phyloP scores from a whole-genome alignment of 768 basidiomycete species.

The Clavaria fumosa region DNA sequence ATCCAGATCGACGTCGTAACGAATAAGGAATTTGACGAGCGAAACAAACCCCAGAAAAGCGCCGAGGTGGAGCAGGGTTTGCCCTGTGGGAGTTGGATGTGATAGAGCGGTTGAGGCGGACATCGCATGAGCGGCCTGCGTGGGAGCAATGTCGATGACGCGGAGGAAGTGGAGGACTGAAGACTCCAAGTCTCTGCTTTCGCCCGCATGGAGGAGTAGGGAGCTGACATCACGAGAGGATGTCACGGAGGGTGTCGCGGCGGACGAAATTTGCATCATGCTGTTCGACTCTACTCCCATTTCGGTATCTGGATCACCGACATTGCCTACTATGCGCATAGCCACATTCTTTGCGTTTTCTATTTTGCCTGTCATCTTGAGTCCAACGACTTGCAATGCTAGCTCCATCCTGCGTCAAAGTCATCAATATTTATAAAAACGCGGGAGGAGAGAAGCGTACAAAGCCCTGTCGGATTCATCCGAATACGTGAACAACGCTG shows the following conservation, averaged over 20 bases:
- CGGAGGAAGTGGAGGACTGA: slow-evolving; percentile 71
- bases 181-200: slow-evolving; percentile 52
- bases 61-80: slow-evolving; percentile 83
- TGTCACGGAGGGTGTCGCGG: too few relatives aligned
- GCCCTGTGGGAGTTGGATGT: slow-evolving; percentile 52
- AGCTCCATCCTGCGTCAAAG: slow-evolving; percentile 66
- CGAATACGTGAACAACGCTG: slow-evolving; percentile 73
- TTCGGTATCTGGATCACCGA: slow-evolving; percentile 36
- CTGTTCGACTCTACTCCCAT: slow-evolving; percentile 19
- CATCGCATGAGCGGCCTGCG: slow-evolving; percentile 23
- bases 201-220: slow-evolving; percentile 37
- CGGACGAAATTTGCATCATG: slow-evolving; percentile 42
- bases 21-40: slow-evolving; percentile 57
- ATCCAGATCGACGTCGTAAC: slow-evolving; percentile 64
- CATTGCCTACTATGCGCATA: slow-evolving; percentile 75
- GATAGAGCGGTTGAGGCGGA: slow-evolving; percentile 47
- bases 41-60: slow-evolving; percentile 61
- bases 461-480: slow-evolving; percentile 82
- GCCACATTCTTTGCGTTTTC: slow-evolving; percentile 90
- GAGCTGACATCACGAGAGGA: slow-evolving; percentile 39
- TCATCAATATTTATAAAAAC: slow-evolving; percentile 8
- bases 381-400: slow-evolving; percentile 84
- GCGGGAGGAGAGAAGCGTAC: slow-evolving; percentile 30
- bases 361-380: slow-evolving; percentile 93
- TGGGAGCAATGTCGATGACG: slow-evolving; percentile 52